Percentiles rank a stretch among this genome's conserved stretches.
Evolutionary conservation across 257 asterid species (phyloP).

Genomic region (Pogostemon cablin): DNA sequence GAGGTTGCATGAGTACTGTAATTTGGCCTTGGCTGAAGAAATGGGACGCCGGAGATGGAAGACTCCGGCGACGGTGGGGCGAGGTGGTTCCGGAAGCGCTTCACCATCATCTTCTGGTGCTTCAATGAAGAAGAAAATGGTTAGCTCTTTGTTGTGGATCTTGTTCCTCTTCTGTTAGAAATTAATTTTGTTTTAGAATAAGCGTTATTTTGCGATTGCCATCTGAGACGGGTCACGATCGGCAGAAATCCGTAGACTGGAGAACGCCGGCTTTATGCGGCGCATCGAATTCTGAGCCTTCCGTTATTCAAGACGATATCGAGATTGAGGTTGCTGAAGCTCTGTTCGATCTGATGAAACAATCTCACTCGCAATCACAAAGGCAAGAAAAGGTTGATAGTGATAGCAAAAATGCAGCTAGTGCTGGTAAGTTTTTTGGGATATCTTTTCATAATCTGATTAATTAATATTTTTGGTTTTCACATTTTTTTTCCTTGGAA

Average conservation of each 20-base stretch:
- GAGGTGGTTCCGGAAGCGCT: slow-evolving; percentile 28
- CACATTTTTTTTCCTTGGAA: slow-evolving; percentile 15
- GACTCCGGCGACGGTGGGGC: slow-evolving; percentile 35
- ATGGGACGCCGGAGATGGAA: slow-evolving; percentile 40
- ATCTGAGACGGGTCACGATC: slow-evolving; percentile 27
- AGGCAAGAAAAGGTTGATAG: slow-evolving; percentile 33
- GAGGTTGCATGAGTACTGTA: slow-evolving; percentile 45
- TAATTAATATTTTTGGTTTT: slow-evolving; percentile 7
- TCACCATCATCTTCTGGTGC: slow-evolving; percentile 45
- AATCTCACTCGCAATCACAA: slow-evolving; percentile 45
- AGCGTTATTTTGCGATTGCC: slow-evolving; percentile 11
- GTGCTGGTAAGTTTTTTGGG: slow-evolving; percentile 34
- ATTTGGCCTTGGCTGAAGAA: slow-evolving; percentile 43
- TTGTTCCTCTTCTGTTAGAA: not conserved
- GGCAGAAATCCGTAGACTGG: slow-evolving; percentile 48
- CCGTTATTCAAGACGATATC: slow-evolving; percentile 51
- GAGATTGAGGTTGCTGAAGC: slow-evolving; percentile 82
- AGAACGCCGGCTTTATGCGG: slow-evolving; percentile 31
- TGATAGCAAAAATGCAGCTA: slow-evolving; percentile 30
- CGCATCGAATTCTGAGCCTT: slow-evolving; percentile 33
- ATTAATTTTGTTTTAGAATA: not conserved
- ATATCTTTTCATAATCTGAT: not conserved
- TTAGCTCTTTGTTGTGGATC: slow-evolving; percentile 29
- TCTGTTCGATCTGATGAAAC: slow-evolving; percentile 70
- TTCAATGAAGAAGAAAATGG: slow-evolving; percentile 48